Conservation (phyloP, 306 rosid species). For the Glycine latifolia region DNA sequence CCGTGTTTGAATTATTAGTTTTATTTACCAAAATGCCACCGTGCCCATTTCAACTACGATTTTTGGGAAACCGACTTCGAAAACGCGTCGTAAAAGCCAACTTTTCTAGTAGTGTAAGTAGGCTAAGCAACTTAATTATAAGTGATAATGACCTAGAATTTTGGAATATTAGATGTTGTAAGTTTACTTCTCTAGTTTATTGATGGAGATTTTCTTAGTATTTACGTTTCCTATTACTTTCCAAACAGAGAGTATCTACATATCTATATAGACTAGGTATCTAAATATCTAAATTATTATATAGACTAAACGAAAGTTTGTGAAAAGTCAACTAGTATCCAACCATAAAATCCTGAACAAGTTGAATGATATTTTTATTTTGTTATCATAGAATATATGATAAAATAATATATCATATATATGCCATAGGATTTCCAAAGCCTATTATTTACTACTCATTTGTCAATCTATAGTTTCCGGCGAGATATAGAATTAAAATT, state of each 20-base stretch:
- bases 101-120: no score
- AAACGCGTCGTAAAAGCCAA: no score
- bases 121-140: no score
- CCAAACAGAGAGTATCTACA: not conserved
- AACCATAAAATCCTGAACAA: not conserved
- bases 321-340: constrained; percentile 10
- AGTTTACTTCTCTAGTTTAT: no score
- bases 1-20: no score
- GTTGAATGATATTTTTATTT: not conserved
- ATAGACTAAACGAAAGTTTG: not conserved
- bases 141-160: no score
- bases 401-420: no score
- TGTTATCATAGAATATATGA: not conserved
- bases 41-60: no score
- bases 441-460: not conserved
- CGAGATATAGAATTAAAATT: not conserved
- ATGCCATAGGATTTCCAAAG: not conserved
- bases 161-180: no score
- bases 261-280: not conserved
- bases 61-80: no score
- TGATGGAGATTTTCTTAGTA: no score
- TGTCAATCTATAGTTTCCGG: constrained; percentile 17
- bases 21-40: no score
- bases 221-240: not conserved
- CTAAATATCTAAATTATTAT: not conserved